Conservation (phyloP, 257 asterid species). For the Primulina tabacum region DNA sequence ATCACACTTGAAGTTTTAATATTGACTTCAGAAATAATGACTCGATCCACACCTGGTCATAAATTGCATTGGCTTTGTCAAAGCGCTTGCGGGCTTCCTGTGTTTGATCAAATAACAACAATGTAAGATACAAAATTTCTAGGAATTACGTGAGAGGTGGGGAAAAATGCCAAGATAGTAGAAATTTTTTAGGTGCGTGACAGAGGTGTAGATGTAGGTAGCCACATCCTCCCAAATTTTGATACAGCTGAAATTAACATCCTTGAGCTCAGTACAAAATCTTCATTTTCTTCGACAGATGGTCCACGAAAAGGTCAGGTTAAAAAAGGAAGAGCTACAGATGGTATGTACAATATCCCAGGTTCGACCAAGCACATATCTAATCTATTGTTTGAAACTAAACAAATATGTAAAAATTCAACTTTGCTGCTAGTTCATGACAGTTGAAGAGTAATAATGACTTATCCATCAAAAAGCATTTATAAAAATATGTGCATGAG, state of each 20-base stretch:
- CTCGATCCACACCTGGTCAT: constrained; percentile 75
- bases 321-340: not conserved
- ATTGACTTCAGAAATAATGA: constrained; percentile 6
- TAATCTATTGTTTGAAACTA: not conserved
- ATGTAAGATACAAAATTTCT: constrained; percentile 27
- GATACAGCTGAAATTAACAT: not conserved
- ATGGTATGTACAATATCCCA: not conserved
- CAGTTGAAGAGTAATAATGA: not conserved
- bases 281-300: not conserved
- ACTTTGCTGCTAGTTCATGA: not conserved
- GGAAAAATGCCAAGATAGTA: not conserved
- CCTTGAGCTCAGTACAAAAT: not conserved
- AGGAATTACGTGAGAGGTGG: constrained; percentile 11
- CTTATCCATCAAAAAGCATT: not conserved
- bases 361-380: not conserved
- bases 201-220: not conserved
- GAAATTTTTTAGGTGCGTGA: not conserved
- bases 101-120: constrained; percentile 24
- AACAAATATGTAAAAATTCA: no score
- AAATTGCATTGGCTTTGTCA: constrained; percentile 79
- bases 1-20: constrained; percentile 6
- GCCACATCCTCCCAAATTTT: not conserved
- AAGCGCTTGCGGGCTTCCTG: constrained; percentile 99
- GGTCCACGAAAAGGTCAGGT: not conserved
- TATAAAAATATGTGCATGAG: not conserved